These are phyloP conservation scores for Phytophthora pini DNA, from an alignment of 352 stramenopile species.

Conservation along the genomic window DNA sequence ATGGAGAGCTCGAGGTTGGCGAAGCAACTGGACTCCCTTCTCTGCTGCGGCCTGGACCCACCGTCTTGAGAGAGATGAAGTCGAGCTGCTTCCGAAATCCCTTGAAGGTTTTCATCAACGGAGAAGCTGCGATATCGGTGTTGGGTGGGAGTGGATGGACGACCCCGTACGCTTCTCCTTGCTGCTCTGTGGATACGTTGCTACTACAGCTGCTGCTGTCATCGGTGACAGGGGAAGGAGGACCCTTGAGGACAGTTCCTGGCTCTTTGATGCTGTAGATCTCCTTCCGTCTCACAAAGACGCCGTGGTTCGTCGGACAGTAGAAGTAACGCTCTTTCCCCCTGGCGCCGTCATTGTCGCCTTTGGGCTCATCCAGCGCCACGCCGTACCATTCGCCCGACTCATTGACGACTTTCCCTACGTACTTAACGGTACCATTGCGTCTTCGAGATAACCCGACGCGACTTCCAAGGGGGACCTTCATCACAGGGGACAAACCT, in stretches of 20 bases:
- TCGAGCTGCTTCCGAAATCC: conserved; percentile 60
- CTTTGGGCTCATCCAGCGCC: conserved; percentile 68
- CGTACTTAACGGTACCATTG: conserved; percentile 64
- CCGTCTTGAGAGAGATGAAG: conserved; percentile 38
- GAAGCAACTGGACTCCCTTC: conserved; percentile 23
- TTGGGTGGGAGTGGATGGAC: conserved; percentile 7
- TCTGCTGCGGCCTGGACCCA: conserved; percentile 22
- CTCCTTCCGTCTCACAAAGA: conserved; percentile 75
- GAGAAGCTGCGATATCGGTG: conserved; percentile 15
- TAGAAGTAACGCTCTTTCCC: conserved; percentile 64
- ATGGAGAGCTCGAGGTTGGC: conserved; percentile 20
- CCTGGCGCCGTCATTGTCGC: conserved; percentile 56
- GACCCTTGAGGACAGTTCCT: conserved; percentile 39
- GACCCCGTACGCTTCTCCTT: conserved; percentile 14
- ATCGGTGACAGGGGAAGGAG: conserved; percentile 58
- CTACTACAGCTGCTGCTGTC: conserved; percentile 48
- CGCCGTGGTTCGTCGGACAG: conserved; percentile 53
- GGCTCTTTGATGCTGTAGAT: conserved; percentile 63
- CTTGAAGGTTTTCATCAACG: conserved; percentile 68
- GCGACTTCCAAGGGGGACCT: conserved; percentile 57
- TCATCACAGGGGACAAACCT: conserved; percentile 39
- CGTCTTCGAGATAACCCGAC: conserved; percentile 65
- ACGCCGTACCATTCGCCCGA: conserved; percentile 75
- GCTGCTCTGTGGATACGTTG: conserved; percentile 20
- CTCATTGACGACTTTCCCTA: conserved; percentile 63